phyloP scores from a whole-genome alignment of 2,329 filamentous ascomycete genomes.

The Cladophialophora yegresii region DNA sequence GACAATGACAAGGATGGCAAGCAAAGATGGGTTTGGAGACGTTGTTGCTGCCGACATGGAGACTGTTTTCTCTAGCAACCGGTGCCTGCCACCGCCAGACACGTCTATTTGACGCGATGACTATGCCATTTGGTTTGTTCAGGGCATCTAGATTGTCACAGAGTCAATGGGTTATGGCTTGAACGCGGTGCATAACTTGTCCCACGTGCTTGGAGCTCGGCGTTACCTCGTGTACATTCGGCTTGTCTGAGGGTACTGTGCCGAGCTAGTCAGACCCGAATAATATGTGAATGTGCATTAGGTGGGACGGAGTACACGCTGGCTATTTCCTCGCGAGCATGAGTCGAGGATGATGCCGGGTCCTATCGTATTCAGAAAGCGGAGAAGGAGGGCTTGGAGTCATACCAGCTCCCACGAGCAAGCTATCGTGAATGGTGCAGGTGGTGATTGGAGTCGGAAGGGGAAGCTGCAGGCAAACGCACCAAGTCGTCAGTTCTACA shows the following conservation, averaged over 20 bases:
- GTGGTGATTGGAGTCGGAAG: constrained; percentile 12
- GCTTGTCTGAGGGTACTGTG: neutral
- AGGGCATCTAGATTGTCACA: neutral
- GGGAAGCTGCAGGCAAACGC: constrained; percentile 14
- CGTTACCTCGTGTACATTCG: neutral
- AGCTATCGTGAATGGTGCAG: constrained; percentile 1
- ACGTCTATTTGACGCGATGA: constrained; percentile 16
- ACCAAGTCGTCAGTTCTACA: constrained; percentile 1
- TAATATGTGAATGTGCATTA: neutral
- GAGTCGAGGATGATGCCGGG: neutral
- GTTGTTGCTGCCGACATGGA: constrained; percentile 51
- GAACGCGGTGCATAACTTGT: neutral
- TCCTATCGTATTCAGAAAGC: constrained; percentile 6
- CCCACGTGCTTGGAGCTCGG: neutral
- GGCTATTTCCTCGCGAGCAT: neutral
- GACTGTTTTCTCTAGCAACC: neutral
- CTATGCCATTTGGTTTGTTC: constrained; percentile 7
- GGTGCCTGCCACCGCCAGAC: neutral
- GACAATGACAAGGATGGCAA: constrained; percentile 74
- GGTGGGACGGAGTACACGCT: neutral
- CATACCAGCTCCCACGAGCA: constrained; percentile 4
- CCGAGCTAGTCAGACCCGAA: neutral
- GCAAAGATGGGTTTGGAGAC: constrained; percentile 58
- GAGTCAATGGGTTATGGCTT: neutral
- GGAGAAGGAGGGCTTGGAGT: constrained; percentile 6